Evolutionary conservation across 1,284 basidiomycete genomes (phyloP).

Genomic region (Leccinum fallax): DNA sequence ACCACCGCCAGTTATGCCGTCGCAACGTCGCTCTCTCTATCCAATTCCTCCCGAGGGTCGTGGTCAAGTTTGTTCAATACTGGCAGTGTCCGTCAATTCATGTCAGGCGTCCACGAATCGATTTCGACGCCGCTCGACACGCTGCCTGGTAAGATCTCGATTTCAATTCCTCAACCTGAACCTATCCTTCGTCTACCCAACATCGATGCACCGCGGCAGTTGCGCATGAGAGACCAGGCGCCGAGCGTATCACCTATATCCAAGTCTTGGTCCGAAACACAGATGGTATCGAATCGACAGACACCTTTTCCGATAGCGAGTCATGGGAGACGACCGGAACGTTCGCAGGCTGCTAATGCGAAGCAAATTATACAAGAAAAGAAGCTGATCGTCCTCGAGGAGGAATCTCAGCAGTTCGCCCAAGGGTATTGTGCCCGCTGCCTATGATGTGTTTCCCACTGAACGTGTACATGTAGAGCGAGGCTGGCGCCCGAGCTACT

Average conservation of each 20-base stretch:
- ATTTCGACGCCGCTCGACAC: slow-evolving; percentile 43
- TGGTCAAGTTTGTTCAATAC: slow-evolving; percentile 77
- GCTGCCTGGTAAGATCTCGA: slow-evolving; percentile 23
- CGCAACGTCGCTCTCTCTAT: slow-evolving; percentile 42
- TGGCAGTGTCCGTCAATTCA: slow-evolving; percentile 63
- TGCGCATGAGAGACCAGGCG: slow-evolving; percentile 27
- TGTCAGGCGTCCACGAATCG: slow-evolving; percentile 55
- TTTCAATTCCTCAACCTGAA: slow-evolving; percentile 36
- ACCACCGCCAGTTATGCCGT: slow-evolving; percentile 38
- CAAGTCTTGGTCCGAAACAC: slow-evolving; percentile 59
- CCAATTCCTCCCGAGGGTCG: slow-evolving; percentile 65
- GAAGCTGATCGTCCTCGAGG: slow-evolving; percentile 38
- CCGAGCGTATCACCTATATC: slow-evolving; percentile 42
- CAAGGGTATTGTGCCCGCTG: slow-evolving; percentile 11
- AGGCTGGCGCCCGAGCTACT: slow-evolving; percentile 27
- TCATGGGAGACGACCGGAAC: slow-evolving; percentile 40
- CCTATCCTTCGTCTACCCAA: slow-evolving; percentile 26
- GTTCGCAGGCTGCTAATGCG: slow-evolving; percentile 38
- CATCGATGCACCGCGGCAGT: slow-evolving; percentile 29
- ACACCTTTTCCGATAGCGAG: slow-evolving; percentile 46
- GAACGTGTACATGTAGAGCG: slow-evolving; percentile 8
- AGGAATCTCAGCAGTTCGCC: slow-evolving; percentile 21
- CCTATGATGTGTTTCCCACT: not conserved
- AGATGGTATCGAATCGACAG: slow-evolving; percentile 29
- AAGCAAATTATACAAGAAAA: slow-evolving; percentile 37